phyloP scores from a whole-genome alignment of 495 filamentous ascomycete genomes.

The Penicillium paxilli region DNA sequence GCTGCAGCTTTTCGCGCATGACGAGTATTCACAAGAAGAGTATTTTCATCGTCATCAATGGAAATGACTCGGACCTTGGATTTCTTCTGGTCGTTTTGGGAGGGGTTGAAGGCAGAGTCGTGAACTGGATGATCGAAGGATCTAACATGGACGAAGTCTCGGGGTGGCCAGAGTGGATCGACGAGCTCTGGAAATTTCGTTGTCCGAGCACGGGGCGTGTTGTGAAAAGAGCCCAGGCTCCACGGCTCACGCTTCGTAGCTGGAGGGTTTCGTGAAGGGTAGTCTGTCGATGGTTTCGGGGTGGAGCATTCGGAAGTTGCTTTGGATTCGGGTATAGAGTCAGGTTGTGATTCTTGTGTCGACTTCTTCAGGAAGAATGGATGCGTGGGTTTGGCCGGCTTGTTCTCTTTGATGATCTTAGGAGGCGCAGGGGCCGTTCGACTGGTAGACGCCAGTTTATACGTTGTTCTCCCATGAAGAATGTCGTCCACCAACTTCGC shows the following conservation, averaged over 20 bases:
- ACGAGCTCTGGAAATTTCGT: constrained; percentile 60
- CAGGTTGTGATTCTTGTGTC: constrained; percentile 9
- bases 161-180: constrained; percentile 70
- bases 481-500: constrained; percentile 56
- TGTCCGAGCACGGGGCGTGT: constrained; percentile 28
- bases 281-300: constrained; percentile 22
- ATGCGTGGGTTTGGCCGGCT: constrained; percentile 64
- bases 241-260: constrained; percentile 2
- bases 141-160: constrained; percentile 59
- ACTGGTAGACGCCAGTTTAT: neutral
- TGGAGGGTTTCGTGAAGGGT: constrained; percentile 5
- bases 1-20: constrained; percentile 13
- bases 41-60: constrained; percentile 36
- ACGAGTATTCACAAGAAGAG: constrained; percentile 22
- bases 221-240: constrained; percentile 4
- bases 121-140: neutral
- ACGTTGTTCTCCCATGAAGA: constrained; percentile 27
- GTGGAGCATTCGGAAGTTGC: neutral
- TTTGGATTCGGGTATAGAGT: neutral
- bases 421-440: constrained; percentile 6
- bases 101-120: neutral
- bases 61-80: constrained; percentile 34
- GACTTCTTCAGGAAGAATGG: constrained; percentile 72
- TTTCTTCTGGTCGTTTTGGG: constrained; percentile 30
- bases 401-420: constrained; percentile 24